Evolutionary conservation across 345 rosid genomes (phyloP).

Genomic region (Iberis pinnata): DNA sequence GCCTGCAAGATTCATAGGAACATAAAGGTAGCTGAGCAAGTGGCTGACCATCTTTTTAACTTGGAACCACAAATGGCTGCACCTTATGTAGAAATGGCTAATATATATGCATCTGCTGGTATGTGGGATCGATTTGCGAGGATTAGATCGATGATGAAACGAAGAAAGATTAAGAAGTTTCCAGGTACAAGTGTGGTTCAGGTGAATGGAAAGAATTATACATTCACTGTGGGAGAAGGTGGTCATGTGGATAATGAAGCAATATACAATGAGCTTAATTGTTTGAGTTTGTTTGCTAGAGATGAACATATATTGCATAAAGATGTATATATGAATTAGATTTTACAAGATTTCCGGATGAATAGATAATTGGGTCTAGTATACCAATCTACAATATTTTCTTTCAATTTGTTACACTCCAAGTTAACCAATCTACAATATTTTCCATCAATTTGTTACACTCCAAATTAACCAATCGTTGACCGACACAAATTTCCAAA

Average conservation of each 20-base stretch:
- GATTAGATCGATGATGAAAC: constrained; percentile 46
- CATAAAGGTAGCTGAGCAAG: constrained; percentile 40
- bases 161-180: constrained; percentile 38
- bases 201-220: constrained; percentile 35
- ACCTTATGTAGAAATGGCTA: constrained; percentile 54
- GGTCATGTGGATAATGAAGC: constrained; percentile 27
- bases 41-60: constrained; percentile 31
- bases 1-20: constrained; percentile 53
- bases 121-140: constrained; percentile 42
- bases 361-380: no score
- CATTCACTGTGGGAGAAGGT: constrained; percentile 49
- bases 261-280: constrained; percentile 31
- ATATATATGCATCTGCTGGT: constrained; percentile 49
- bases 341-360: no score
- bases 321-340: constrained; percentile 7
- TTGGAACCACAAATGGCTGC: constrained; percentile 45
- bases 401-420: no score
- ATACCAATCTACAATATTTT: no score
- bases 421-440: no score
- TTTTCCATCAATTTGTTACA: no score
- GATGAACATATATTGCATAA: constrained; percentile 18
- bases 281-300: constrained; percentile 36
- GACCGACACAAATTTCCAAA: no score
- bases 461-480: no score
- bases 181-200: constrained; percentile 49